A percentile compares a stretch with the other conserved stretches of the same genome.
These are phyloP conservation scores for Coemansia sp. DNA, from an alignment of 192 early-diverging fungal genomes.

Conservation along the genomic window DNA sequence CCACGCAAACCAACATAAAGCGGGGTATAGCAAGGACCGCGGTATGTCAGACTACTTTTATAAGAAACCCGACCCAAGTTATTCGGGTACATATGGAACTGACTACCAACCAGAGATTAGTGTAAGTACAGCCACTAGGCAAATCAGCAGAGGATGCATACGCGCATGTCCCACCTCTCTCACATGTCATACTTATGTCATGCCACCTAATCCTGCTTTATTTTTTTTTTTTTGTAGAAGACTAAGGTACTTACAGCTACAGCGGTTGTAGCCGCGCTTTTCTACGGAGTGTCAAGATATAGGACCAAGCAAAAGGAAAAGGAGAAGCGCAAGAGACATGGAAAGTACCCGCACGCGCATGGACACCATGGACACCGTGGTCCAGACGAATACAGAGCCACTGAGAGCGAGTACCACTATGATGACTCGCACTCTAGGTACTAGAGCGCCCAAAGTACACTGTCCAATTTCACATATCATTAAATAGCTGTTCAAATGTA, in stretches of 20 bases:
- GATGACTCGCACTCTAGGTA: slow-evolving; percentile 2
- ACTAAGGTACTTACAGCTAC: slow-evolving; percentile 23
- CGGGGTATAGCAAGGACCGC: slow-evolving; percentile 7
- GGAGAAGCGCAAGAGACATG: slow-evolving; percentile 16
- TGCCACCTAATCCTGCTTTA: not conserved
- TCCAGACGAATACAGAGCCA: not conserved
- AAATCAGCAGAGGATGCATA: not conserved
- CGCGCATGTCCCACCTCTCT: not conserved
- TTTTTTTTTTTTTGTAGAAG: slow-evolving; percentile 30
- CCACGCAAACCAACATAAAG: not conserved
- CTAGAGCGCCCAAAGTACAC: not conserved
- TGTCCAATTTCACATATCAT: not conserved
- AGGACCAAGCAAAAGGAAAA: slow-evolving; percentile 20
- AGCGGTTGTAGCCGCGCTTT: slow-evolving; percentile 17
- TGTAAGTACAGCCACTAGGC: slow-evolving; percentile 21
- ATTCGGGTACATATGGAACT: slow-evolving; percentile 36
- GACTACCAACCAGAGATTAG: slow-evolving; percentile 48
- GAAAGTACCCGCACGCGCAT: slow-evolving; percentile 19
- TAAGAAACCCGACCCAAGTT: slow-evolving; percentile 39
- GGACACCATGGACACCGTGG: slow-evolving; percentile 7
- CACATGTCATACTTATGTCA: slow-evolving; percentile 2
- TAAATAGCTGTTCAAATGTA: not conserved
- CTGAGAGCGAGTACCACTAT: not conserved
- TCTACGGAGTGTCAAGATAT: slow-evolving; percentile 23
- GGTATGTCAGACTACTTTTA: slow-evolving; percentile 41